These are phyloP conservation scores for Nothomitra cinnamomea DNA, from an alignment of 2,329 filamentous ascomycete species.

Conservation along the genomic window DNA sequence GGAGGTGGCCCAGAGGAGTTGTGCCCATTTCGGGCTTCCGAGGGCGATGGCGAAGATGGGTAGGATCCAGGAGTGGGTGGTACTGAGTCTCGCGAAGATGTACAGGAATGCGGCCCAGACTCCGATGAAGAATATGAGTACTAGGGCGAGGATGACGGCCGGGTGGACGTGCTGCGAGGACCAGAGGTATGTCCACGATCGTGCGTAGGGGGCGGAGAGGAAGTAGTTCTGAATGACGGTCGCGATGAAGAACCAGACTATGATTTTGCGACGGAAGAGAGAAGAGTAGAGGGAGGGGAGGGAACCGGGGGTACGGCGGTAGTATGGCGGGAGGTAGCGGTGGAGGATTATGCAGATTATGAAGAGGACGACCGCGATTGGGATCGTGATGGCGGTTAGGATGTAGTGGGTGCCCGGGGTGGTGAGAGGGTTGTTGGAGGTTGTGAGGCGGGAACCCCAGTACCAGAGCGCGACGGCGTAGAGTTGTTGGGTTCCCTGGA, in stretches of 20 bases:
- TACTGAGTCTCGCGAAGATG: conserved; percentile 36
- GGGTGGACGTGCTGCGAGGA: conserved; percentile 34
- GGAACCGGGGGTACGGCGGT: conserved; percentile 44
- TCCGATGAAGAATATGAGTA: conserved; percentile 35
- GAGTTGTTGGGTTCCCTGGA: conserved; percentile 49
- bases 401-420: conserved; percentile 9
- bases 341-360: conserved; percentile 36
- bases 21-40: conserved; percentile 47
- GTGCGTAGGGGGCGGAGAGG: conserved; percentile 46
- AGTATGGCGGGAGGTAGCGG: conserved; percentile 48
- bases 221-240: conserved; percentile 52
- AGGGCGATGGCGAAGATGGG: conserved; percentile 51
- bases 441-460: conserved; percentile 41
- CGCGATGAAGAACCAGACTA: conserved; percentile 43
- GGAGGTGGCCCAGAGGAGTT: conserved; percentile 48
- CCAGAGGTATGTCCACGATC: conserved; percentile 51
- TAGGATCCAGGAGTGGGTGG: conserved; percentile 46
- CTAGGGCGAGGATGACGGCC: conserved; percentile 40
- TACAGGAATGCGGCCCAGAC: conserved; percentile 38
- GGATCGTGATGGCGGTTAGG: conserved; percentile 37
- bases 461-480: conserved; percentile 50
- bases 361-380: conserved; percentile 41
- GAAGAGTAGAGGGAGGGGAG: conserved; percentile 43
- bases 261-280: conserved; percentile 5
- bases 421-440: too few relatives aligned